Percentiles rank a stretch among this genome's conserved stretches.
Conservation (phyloP, 148 eudicot genomes). For the Cornus suecica region DNA sequence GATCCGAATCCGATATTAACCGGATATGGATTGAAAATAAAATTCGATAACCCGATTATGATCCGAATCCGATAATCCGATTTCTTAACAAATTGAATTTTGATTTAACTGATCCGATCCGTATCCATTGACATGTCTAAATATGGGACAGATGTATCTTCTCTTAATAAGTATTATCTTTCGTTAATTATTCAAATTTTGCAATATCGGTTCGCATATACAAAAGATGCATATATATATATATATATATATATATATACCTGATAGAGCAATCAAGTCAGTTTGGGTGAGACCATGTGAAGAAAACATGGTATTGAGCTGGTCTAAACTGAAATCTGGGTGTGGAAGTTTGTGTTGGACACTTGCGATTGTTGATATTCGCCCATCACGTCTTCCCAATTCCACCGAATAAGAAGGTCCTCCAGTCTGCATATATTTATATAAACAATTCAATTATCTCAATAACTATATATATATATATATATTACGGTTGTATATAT, state of each 20-base stretch:
- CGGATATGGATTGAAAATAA: no score
- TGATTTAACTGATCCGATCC: no score
- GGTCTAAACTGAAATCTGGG: constrained; percentile 39
- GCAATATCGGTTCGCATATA: no score
- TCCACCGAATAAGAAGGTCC: constrained; percentile 66
- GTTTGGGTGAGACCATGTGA: constrained; percentile 51
- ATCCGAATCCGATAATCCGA: no score
- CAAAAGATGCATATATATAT: no score
- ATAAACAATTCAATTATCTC: not conserved
- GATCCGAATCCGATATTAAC: no score
- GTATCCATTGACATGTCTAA: no score
- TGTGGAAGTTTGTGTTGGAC: constrained; percentile 50
- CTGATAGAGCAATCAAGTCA: constrained; percentile 69
- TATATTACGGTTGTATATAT: not conserved
- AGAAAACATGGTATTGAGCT: constrained; percentile 48
- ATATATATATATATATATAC: constrained; percentile 20
- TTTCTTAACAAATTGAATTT: no score
- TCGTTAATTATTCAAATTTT: no score
- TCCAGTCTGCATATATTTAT: constrained; percentile 67
- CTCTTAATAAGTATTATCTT: no score
- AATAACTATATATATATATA: not conserved
- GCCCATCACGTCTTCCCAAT: constrained; percentile 72
- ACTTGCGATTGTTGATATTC: constrained; percentile 41
- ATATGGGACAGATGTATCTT: no score
- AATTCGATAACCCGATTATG: no score